Base-by-base conservation (phyloP, 305 asterid genomes). In the Fraxinus greggii region DNA sequence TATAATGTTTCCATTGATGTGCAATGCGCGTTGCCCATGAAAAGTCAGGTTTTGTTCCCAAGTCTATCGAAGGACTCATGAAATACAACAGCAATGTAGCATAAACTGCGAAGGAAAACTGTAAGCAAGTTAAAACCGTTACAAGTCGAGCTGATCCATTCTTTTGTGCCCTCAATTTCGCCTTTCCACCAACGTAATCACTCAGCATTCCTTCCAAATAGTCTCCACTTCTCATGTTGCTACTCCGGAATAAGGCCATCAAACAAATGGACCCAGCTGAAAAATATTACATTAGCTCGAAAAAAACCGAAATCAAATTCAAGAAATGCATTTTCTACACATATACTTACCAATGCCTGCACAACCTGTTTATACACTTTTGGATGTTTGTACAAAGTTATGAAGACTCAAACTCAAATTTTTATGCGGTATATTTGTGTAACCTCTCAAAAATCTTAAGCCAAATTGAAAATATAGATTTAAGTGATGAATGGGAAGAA, bases 81-180 rank as follows among this genome's bases (percentile, higher is more conserved):
- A 81, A 91, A 67, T 93, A 93, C 63, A 95, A 85, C 29, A 95
- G 86, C 85, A 91, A 91, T 0, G 99, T 92, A 0, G 95, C 99
- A 81, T 95, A 95, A 31, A 92, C 83, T 15, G 98, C 99, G 33
- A 95, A 95, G 0, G 91, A 87, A 78, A 95, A 92, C 10, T 95
- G 99, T 45, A 95, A 76, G 38, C 94, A 92, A 2, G 99, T 95
- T 21, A 95, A 82, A n/a, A 89, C 42, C 0, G 95, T 89, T 5
- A 95, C 98, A 7, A 93, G 85, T 29, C 86, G 89, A 0, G 92
- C 23, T 0, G 97, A 80, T 1, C 85, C 78, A 28, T 84, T 78
- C 79, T 89, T 92, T 51, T 85, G 90, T 38, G 83, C 48, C 73
- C 88, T 90, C 82, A 84, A 9, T 76, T 89, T 91, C 23, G 79